Percentiles rank a stretch among this genome's conserved stretches.
phyloP scores from a whole-genome alignment of 208 protist species.

The Acanthamoeba triangularis region DNA sequence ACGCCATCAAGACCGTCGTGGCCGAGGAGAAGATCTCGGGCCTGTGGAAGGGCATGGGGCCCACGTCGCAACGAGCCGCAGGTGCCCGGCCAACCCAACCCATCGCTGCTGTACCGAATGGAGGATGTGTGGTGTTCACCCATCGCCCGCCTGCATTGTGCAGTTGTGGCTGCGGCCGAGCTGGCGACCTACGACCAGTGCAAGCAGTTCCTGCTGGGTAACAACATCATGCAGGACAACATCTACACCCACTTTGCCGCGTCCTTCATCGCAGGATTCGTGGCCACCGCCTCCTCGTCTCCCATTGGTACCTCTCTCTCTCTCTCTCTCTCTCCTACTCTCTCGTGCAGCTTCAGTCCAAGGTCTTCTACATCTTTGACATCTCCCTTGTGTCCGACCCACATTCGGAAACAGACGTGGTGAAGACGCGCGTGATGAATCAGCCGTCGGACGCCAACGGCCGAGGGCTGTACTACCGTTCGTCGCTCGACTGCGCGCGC shows the following conservation, averaged over 20 bases:
- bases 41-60: slow-evolving; percentile 77
- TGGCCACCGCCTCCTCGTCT: slow-evolving; percentile 72
- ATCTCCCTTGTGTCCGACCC: background rate
- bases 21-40: slow-evolving; percentile 73
- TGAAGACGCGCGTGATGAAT: slow-evolving; percentile 86
- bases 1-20: slow-evolving; percentile 76
- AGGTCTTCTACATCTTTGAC: background rate
- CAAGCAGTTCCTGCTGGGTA: slow-evolving; percentile 80
- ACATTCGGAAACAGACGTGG: slow-evolving; percentile 39
- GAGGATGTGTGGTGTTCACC: background rate
- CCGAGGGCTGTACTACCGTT: slow-evolving; percentile 73
- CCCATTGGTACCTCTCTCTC: slow-evolving; percentile 2
- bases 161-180: slow-evolving; percentile 78
- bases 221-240: slow-evolving; percentile 67
- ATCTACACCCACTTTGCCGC: slow-evolving; percentile 65
- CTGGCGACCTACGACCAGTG: slow-evolving; percentile 83
- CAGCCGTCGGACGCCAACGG: slow-evolving; percentile 67
- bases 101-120: background rate
- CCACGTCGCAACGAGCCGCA: slow-evolving; percentile 82
- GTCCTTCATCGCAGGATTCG: slow-evolving; percentile 79
- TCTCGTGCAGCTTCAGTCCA: background rate
- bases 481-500: slow-evolving; percentile 77
- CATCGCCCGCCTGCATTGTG: background rate
- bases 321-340: background rate
- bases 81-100: background rate